phyloP scores from a whole-genome alignment of 495 filamentous ascomycete genomes.

The Talaromyces nanjingensis region DNA sequence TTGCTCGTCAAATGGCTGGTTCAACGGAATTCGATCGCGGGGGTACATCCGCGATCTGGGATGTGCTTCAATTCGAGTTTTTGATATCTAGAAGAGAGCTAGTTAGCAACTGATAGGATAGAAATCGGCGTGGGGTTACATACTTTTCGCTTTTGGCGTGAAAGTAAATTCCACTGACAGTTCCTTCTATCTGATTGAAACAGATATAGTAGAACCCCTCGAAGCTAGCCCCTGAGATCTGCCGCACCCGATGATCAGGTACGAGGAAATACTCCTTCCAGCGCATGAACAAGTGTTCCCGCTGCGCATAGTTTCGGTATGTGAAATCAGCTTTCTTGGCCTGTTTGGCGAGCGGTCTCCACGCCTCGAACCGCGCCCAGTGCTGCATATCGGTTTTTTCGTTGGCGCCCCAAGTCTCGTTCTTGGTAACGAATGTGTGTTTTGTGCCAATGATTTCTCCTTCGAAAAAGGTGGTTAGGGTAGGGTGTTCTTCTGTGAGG shows the following conservation, averaged over 20 bases:
- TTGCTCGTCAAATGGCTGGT: background rate
- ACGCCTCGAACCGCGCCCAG: constrained; percentile 86
- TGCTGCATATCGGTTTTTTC: constrained; percentile 91
- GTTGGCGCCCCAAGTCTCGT: constrained; percentile 84
- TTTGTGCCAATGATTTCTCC: constrained; percentile 96
- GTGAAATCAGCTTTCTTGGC: constrained; percentile 72
- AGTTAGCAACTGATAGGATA: constrained; percentile 13
- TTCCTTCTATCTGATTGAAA: constrained; percentile 86
- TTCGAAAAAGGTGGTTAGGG: constrained; percentile 95
- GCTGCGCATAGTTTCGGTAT: constrained; percentile 59
- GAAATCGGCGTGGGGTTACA: constrained; percentile 17
- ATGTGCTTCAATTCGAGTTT: constrained; percentile 88
- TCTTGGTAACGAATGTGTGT: constrained; percentile 85
- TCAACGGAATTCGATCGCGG: constrained; percentile 91
- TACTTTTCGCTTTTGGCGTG: constrained; percentile 96
- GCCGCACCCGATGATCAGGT: constrained; percentile 83
- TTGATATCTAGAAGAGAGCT: constrained; percentile 59
- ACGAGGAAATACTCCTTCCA: constrained; percentile 99
- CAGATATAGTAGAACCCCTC: constrained; percentile 99
- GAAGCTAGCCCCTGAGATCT: constrained; percentile 90
- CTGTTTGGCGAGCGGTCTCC: constrained; percentile 69
- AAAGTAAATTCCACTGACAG: constrained; percentile 91
- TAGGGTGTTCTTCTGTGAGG: constrained; percentile 90
- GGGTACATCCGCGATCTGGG: constrained; percentile 73
- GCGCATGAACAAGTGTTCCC: constrained; percentile 95